Percentiles rank a stretch among this genome's conserved stretches.
Evolutionary conservation across 768 basidiomycete genomes (phyloP).

Genomic region (Lactifluus echinatus): DNA sequence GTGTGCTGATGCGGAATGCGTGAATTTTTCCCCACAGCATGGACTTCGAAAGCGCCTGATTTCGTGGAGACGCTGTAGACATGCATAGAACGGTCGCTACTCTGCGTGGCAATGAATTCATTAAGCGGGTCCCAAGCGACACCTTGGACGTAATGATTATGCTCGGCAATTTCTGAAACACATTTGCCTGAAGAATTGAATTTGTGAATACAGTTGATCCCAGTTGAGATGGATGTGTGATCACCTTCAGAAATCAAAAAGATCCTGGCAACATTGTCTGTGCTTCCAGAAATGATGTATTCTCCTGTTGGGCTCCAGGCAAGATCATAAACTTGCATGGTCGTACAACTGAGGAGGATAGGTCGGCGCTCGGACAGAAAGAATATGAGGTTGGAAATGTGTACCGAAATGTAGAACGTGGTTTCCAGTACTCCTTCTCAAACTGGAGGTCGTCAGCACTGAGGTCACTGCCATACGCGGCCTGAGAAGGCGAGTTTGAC

Average conservation of each 20-base stretch:
- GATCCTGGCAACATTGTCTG: constrained; percentile 88
- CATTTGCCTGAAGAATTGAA: constrained; percentile 59
- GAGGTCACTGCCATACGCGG: constrained; percentile 77
- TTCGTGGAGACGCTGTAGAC: constrained; percentile 79
- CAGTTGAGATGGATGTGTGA: neutral
- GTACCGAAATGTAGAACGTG: constrained; percentile 75
- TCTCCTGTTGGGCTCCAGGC: constrained; percentile 97
- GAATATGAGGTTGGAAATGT: constrained; percentile 19
- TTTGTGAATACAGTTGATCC: neutral
- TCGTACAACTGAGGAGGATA: constrained; percentile 55
- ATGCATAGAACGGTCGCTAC: constrained; percentile 93
- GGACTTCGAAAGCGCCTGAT: constrained; percentile 77
- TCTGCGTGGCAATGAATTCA: constrained; percentile 96
- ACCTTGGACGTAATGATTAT: constrained; percentile 95
- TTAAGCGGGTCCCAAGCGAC: constrained; percentile 98
- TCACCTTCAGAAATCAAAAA: constrained; percentile 55
- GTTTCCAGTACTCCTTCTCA: constrained; percentile 95
- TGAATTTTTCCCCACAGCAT: constrained; percentile 84
- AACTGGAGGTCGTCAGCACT: constrained; percentile 69
- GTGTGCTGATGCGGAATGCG: constrained; percentile 63
- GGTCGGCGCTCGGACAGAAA: neutral
- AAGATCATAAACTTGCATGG: constrained; percentile 95
- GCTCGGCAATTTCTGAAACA: constrained; percentile 85
- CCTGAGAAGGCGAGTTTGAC: constrained; percentile 59
- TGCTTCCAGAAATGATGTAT: constrained; percentile 92